Evolutionary conservation across 2,329 filamentous ascomycete genomes (phyloP), one percentile per base, ranked within the genome.

Genomic region (Diatrype stigma): DNA sequence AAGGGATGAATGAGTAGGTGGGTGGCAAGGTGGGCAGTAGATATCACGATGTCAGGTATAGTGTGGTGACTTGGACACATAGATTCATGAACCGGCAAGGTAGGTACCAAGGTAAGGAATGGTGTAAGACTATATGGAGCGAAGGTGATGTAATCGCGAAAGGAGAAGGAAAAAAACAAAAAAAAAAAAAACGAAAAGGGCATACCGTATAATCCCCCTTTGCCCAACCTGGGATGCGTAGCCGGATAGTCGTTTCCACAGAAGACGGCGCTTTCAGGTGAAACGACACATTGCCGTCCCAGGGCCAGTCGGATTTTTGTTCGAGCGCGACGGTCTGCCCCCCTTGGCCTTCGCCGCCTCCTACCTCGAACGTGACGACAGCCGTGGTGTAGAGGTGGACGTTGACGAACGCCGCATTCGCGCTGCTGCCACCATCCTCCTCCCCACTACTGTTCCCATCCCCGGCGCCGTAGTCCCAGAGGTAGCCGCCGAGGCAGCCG

Each of bases 311-410:
- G 0, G 77, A 77, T 48, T 67, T 70, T 54, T 83, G 79, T 47
- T 69, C 68, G 0, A 85, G 63, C 3, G 60, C 58, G 12, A 81
- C 60, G 0, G 62, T 49, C 4, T 66, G 48, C 1, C 60, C 66
- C 1, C 63, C 63, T 14, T 7, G 30, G n/a, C n/a, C n/a, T n/a
- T n/a, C n/a, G n/a, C n/a, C n/a, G 10, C 10, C 26, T 30, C 26
- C 26, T 2, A 70, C 62, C 1, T 67, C 54, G 50, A 80, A 72
- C 5, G 57, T 62, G 12, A 80, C 58, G 47, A 65, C 72, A 2
- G 77, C 77, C 2, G 74, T 71, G 1, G 76, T 74, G 56, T 81
- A 84, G n/a, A 85, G 62, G 54, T 85, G 79, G 0, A 83, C 76
- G 53, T 78, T 75, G 38, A 84, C 59, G 28, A 71, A 72, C 0